Conservation (phyloP, 306 rosid genomes). For the Macrotyloma uniflorum region DNA sequence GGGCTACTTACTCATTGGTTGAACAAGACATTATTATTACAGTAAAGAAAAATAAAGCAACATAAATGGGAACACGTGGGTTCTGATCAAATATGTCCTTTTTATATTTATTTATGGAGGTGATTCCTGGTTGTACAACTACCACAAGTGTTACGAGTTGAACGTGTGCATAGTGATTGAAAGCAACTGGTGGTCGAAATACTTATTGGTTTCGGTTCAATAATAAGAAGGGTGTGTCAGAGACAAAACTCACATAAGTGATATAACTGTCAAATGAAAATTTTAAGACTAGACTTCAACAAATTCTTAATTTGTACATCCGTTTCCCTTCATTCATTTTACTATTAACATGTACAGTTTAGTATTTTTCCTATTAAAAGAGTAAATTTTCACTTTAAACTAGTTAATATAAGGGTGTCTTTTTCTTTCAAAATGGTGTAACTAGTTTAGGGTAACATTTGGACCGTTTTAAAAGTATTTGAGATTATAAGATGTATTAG, state of each 20-base stretch:
- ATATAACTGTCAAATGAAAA: neutral
- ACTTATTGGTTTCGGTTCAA: neutral
- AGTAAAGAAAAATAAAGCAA: neutral
- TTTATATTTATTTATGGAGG: neutral
- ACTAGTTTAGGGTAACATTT: too few relatives aligned
- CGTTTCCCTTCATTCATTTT: neutral
- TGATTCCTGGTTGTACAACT: constrained; percentile 24
- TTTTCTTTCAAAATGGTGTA: too few relatives aligned
- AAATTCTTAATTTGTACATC: neutral
- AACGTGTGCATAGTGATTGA: constrained; percentile 40
- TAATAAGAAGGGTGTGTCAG: neutral
- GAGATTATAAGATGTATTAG: too few relatives aligned
- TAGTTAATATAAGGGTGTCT: too few relatives aligned
- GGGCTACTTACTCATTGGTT: constrained; percentile 18
- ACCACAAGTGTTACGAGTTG: neutral
- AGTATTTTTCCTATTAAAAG: neutral
- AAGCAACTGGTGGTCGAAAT: constrained; percentile 30
- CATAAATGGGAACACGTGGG: constrained; percentile 22
- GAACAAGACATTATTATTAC: neutral
- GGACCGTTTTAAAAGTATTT: too few relatives aligned
- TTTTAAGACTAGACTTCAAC: neutral
- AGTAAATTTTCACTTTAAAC: neutral
- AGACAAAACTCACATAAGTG: neutral
- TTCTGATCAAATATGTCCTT: constrained; percentile 32
- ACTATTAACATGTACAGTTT: neutral